These are phyloP conservation scores for Didymella glomerata DNA, from an alignment of 2,329 filamentous ascomycete species.

Conservation along the genomic window DNA sequence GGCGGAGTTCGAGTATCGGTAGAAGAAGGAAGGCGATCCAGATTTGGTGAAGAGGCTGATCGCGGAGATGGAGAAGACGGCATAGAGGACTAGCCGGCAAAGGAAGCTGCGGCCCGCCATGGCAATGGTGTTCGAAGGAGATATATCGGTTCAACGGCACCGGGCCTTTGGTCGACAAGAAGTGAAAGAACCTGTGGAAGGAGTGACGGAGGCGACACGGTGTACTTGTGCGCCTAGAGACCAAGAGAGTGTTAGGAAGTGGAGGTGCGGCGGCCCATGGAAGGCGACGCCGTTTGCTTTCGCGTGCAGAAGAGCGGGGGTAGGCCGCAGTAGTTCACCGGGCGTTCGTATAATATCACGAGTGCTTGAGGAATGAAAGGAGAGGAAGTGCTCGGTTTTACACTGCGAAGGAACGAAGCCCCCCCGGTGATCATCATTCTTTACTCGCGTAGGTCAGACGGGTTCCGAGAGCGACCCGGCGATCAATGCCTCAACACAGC, in stretches of 20 bases:
- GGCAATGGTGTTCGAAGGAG: slow-evolving; percentile 10
- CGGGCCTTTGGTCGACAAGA: slow-evolving; percentile 17
- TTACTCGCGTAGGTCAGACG: slow-evolving; percentile 17
- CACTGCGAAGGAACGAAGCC: slow-evolving; percentile 17
- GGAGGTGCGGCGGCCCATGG: slow-evolving; percentile 22
- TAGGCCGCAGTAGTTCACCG: slow-evolving; percentile 16
- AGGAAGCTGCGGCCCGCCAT: slow-evolving; percentile 48
- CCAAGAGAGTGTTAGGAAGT: slow-evolving; percentile 13
- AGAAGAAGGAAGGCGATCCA: slow-evolving; percentile 41
- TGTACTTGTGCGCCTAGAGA: slow-evolving; percentile 12
- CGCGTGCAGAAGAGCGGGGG: slow-evolving; percentile 21
- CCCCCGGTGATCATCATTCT: slow-evolving; percentile 24
- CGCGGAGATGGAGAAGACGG: slow-evolving; percentile 45
- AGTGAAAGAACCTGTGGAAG: slow-evolving; percentile 12
- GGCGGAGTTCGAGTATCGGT: slow-evolving; percentile 36
- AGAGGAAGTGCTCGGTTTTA: slow-evolving; percentile 22
- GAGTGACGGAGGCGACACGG: slow-evolving; percentile 15
- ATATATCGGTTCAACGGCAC: slow-evolving; percentile 15
- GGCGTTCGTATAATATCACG: slow-evolving; percentile 15
- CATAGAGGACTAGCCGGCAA: slow-evolving; percentile 45
- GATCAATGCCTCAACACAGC: slow-evolving; percentile 21
- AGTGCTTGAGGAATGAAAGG: slow-evolving; percentile 20
- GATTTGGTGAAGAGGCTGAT: slow-evolving; percentile 47
- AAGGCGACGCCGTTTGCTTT: slow-evolving; percentile 18
- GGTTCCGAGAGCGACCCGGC: slow-evolving; percentile 23